Base-by-base conservation (phyloP, 257 asterid genomes). In the Scutellaria barbata region DNA sequence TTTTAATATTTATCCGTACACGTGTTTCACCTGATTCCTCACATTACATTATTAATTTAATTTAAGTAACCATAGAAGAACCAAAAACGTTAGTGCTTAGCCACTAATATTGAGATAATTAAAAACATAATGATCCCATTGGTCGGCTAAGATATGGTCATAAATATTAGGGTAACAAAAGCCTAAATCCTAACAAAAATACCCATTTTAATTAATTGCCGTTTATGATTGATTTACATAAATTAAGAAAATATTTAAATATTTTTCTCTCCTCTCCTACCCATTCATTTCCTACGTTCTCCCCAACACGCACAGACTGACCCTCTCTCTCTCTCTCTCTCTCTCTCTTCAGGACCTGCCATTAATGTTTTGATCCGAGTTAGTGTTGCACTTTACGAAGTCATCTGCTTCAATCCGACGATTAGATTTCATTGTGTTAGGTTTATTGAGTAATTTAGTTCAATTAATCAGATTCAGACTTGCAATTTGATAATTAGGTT, bases 1-100 rank as follows among this genome's bases (percentile, higher is more conserved):
- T 8, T 7, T 16, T 52, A 59, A 22, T 33, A 63, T 74, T 55
- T 40, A n/a, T 46, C 76, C 76, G 65, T 79, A 74, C 83, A 74
- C 74, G 77, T 79, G 76, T 63, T 22, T 10, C 46, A 16, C 16
- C 35, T 46, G 11, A 74, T 33, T 39, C 13, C 57, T 10, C 71
- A 60, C 50, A 10, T 18, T 37, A 35, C 33, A 66, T 5, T 1
- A 40, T 48, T 30, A 0, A 72, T 14, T 54, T 46, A 39, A 62
- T 52, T 76, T 50, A 37, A 18, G 11, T 42, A 43, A 65, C 16
- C 12, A 43, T n/a, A n/a, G 67, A 17, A 63, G 51, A n/a, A 48
- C 63, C 59, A 66, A 56, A 64, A 1, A 59, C 2, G 10, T 52
- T 50, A 9, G 65, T 71, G 74, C 72, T 53, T 45, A 46, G 35